Evolutionary conservation across 2,329 filamentous ascomycete genomes (phyloP).

Genomic region (Chalara sp.): DNA sequence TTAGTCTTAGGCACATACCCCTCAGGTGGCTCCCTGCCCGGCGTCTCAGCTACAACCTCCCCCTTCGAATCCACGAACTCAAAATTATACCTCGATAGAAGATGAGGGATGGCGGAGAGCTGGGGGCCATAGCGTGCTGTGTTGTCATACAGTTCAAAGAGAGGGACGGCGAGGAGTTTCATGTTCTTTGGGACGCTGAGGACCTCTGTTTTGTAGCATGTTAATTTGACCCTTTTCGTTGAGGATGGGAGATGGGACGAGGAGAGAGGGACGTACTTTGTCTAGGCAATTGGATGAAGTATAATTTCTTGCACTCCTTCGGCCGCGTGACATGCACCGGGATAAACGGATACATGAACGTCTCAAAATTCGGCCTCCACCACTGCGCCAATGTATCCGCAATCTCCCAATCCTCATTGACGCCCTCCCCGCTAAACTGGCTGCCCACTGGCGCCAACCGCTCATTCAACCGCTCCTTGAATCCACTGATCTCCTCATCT

Average conservation of each 20-base stretch:
- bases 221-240: too few relatives aligned
- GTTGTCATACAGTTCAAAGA: conserved; percentile 98
- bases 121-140: conserved; percentile 91
- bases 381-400: conserved; percentile 94
- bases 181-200: conserved; percentile 98
- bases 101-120: conserved; percentile 89
- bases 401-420: conserved; percentile 90
- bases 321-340: conserved; percentile 92
- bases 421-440: conserved; percentile 72
- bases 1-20: conserved; percentile 54
- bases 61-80: conserved; percentile 94
- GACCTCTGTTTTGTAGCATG: conserved; percentile 55
- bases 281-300: conserved; percentile 90
- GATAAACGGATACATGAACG: conserved; percentile 99
- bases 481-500: conserved; percentile 90
- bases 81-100: conserved; percentile 93
- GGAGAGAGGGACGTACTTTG: conserved; percentile 56
- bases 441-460: conserved; percentile 86
- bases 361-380: conserved; percentile 99
- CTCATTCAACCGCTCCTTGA: conserved; percentile 89
- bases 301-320: conserved; percentile 99
- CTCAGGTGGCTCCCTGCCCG: conserved; percentile 57
- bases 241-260: not conserved
- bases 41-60: conserved; percentile 78
- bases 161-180: conserved; percentile 93